phyloP scores from a whole-genome alignment of 2,329 filamentous ascomycete species.

The Daldinia sp. region DNA sequence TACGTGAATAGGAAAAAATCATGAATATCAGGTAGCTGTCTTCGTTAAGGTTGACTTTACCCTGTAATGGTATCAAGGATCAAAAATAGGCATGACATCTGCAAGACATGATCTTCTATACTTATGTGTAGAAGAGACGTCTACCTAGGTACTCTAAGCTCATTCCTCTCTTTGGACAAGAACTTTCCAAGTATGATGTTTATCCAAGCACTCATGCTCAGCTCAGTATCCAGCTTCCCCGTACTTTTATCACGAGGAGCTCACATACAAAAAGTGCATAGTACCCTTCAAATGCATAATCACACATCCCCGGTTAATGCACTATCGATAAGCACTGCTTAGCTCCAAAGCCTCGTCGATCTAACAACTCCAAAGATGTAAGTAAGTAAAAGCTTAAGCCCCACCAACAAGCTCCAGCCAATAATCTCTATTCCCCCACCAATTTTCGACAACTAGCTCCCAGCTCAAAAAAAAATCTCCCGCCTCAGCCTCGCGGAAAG shows the following conservation, averaged over 20 bases:
- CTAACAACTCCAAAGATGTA: too few species aligned
- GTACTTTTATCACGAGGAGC: too few species aligned
- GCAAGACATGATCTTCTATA: too few species aligned
- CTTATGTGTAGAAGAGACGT: too few species aligned
- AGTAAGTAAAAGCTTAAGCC: slow-evolving; percentile 12
- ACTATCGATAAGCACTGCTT: slow-evolving; percentile 25
- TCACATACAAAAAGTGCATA: background rate
- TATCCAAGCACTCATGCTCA: background rate
- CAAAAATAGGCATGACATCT: too few species aligned
- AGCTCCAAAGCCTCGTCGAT: slow-evolving; percentile 10
- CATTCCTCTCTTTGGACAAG: too few species aligned
- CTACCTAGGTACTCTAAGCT: too few species aligned
- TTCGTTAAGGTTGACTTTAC: background rate
- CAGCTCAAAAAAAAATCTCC: slow-evolving; percentile 42
- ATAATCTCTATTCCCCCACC: slow-evolving; percentile 34
- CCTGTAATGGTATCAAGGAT: too few species aligned
- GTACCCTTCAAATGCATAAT: background rate
- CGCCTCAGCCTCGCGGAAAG: slow-evolving; percentile 38
- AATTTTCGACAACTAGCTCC: background rate
- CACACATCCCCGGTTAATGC: background rate
- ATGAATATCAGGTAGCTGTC: background rate
- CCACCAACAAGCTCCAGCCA: slow-evolving; percentile 41
- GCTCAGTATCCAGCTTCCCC: too few species aligned
- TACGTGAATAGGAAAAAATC: background rate
- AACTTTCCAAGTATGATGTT: too few species aligned